A percentile compares a stretch with the other conserved stretches of the same genome.
These are phyloP conservation scores for Pythium oligandrum DNA, from an alignment of 352 stramenopile species.

Conservation along the genomic window DNA sequence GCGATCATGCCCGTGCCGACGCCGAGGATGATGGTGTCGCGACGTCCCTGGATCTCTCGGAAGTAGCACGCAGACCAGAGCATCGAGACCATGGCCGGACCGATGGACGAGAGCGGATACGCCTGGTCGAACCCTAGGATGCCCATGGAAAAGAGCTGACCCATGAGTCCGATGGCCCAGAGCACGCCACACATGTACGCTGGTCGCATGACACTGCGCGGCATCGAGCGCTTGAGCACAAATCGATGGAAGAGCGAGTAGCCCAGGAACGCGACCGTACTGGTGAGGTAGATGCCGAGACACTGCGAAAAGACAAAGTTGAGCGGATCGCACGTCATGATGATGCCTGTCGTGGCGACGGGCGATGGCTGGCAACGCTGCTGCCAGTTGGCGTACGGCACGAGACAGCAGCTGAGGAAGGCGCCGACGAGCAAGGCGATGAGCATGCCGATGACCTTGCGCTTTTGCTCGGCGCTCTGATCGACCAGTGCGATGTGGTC, in stretches of 20 bases:
- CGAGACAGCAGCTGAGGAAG: constrained; percentile 71
- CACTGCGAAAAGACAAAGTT: constrained; percentile 85
- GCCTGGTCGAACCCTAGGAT: constrained; percentile 75
- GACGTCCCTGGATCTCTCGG: constrained; percentile 68
- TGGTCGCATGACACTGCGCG: constrained; percentile 73
- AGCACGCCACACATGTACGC: constrained; percentile 76
- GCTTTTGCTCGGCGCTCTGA: constrained; percentile 39
- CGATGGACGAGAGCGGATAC: constrained; percentile 79
- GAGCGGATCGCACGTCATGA: constrained; percentile 71
- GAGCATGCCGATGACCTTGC: constrained; percentile 54
- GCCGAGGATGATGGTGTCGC: constrained; percentile 56
- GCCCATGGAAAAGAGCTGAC: constrained; percentile 73
- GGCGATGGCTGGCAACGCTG: constrained; percentile 38
- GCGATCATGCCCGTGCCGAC: constrained; percentile 63
- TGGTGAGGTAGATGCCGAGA: constrained; percentile 75
- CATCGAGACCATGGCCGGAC: constrained; percentile 80
- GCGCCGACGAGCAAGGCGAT: constrained; percentile 62
- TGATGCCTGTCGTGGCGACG: constrained; percentile 21
- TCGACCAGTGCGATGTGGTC: constrained; percentile 54
- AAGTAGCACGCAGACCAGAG: constrained; percentile 82
- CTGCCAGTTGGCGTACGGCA: constrained; percentile 79
- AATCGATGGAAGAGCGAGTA: constrained; percentile 79
- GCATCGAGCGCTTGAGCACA: constrained; percentile 70
- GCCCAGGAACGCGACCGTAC: constrained; percentile 65
- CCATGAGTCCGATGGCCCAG: constrained; percentile 65